Evolutionary conservation across 805 yeast genomes (phyloP).

Genomic region (Metschnikowia cerradonensis): DNA sequence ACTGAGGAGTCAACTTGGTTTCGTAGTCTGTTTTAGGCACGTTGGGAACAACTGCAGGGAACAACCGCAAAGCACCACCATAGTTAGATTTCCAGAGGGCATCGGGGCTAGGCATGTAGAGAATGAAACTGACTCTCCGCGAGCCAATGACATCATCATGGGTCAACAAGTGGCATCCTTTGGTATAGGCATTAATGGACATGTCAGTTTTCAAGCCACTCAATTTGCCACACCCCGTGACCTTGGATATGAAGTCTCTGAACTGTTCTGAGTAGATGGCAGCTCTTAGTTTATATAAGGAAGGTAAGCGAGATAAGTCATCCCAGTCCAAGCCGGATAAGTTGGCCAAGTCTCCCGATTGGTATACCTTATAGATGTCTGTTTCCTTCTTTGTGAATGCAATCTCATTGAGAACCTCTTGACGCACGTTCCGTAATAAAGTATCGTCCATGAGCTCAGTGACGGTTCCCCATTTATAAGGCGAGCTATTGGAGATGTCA

Average conservation of each 20-base stretch:
- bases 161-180: conserved; percentile 89
- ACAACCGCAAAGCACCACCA: conserved; percentile 89
- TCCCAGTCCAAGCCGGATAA: conserved; percentile 77
- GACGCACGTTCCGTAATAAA: conserved; percentile 71
- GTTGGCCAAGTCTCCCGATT: conserved; percentile 89
- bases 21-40: conserved; percentile 80
- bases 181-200: conserved; percentile 85
- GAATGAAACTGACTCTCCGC: conserved; percentile 85
- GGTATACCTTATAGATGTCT: conserved; percentile 89
- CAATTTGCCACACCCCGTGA: conserved; percentile 84
- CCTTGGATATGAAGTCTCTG: conserved; percentile 68
- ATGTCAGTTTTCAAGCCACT: conserved; percentile 91
- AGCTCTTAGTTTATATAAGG: conserved; percentile 71
- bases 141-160: conserved; percentile 98
- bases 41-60: conserved; percentile 81
- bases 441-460: conserved; percentile 69
- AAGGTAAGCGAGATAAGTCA: conserved; percentile 70
- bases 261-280: conserved; percentile 86
- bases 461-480: conserved; percentile 90
- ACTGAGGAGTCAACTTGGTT: conserved; percentile 77
- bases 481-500: conserved; percentile 55
- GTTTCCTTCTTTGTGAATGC: conserved; percentile 95
- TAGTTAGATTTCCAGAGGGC: conserved; percentile 83
- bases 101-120: conserved; percentile 91
- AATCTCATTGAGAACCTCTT: conserved; percentile 76